Conservation (phyloP, 805 yeast genomes). For the Ogataea pilisensis region DNA sequence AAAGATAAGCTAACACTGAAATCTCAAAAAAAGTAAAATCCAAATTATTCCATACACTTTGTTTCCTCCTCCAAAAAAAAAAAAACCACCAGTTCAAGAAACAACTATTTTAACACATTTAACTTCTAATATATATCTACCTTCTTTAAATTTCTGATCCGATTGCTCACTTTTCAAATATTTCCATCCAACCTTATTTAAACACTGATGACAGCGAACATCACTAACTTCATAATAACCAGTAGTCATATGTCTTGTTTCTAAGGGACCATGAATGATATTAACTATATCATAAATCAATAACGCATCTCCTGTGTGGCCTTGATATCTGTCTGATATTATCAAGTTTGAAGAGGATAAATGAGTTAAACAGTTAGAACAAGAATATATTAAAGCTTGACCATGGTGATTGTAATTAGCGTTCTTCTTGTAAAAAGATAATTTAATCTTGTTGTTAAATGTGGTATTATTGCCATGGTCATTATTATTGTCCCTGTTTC, state of each 20-base stretch:
- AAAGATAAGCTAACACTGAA: too few relatives aligned
- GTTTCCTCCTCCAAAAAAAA: neutral
- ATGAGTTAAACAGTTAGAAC: slow-evolving; percentile 29
- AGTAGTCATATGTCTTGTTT: slow-evolving; percentile 46
- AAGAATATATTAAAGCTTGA: slow-evolving; percentile 23
- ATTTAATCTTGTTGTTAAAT: neutral
- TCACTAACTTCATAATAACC: slow-evolving; percentile 57
- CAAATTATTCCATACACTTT: neutral
- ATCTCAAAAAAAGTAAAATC: neutral
- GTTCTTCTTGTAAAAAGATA: slow-evolving; percentile 7
- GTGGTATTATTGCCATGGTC: neutral
- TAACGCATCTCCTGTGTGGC: slow-evolving; percentile 55
- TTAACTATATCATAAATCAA: slow-evolving; percentile 43
- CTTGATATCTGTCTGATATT: slow-evolving; percentile 42
- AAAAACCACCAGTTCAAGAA: neutral
- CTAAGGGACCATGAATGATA: slow-evolving; percentile 17
- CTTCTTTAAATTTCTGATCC: slow-evolving; percentile 56
- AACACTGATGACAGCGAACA: slow-evolving; percentile 53
- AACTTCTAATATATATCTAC: slow-evolving; percentile 51
- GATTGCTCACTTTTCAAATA: slow-evolving; percentile 45
- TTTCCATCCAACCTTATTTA: slow-evolving; percentile 56
- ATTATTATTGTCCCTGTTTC: neutral
- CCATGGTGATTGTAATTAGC: slow-evolving; percentile 20
- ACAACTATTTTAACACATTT: slow-evolving; percentile 15
- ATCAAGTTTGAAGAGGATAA: slow-evolving; percentile 26